A percentile compares a stretch with the other conserved stretches of the same genome.
Conservation (phyloP, 1,284 basidiomycete genomes). For the Malassezia yamatoensis region DNA sequence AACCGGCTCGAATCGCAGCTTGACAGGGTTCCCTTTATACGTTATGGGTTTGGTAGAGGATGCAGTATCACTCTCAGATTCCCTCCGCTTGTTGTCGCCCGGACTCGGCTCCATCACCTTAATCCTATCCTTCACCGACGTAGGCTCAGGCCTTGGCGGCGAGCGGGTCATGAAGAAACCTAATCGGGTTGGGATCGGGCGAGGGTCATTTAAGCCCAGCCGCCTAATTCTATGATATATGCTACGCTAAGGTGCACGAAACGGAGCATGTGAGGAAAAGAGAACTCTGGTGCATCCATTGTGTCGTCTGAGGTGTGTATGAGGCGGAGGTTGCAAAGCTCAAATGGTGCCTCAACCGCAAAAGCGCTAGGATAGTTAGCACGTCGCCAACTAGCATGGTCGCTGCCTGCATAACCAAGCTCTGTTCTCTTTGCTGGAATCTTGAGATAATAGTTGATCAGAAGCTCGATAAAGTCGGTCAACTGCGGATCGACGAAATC, state of each 20-base stretch:
- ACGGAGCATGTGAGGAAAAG: constrained; percentile 37
- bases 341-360: constrained; percentile 39
- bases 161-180: neutral
- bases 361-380: constrained; percentile 48
- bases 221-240: constrained; percentile 40
- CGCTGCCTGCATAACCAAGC: constrained; percentile 90
- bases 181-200: constrained; percentile 4
- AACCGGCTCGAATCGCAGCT: neutral
- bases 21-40: neutral
- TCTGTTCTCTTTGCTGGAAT: constrained; percentile 51
- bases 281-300: constrained; percentile 29
- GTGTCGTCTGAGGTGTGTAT: constrained; percentile 33
- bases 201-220: constrained; percentile 19
- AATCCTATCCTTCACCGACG: neutral
- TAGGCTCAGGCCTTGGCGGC: neutral
- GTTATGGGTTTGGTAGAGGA: neutral
- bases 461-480: constrained; percentile 64
- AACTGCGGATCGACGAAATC: constrained; percentile 67
- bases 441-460: constrained; percentile 59
- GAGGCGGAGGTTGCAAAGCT: constrained; percentile 31
- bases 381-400: constrained; percentile 51
- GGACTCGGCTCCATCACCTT: too few relatives aligned
- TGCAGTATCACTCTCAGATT: neutral
- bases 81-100: too few relatives aligned
- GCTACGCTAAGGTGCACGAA: constrained; percentile 33